Percentiles rank a stretch among this genome's conserved stretches.
Conservation (phyloP, 1,284 basidiomycete species). For the Macrocystidia cucumis region DNA sequence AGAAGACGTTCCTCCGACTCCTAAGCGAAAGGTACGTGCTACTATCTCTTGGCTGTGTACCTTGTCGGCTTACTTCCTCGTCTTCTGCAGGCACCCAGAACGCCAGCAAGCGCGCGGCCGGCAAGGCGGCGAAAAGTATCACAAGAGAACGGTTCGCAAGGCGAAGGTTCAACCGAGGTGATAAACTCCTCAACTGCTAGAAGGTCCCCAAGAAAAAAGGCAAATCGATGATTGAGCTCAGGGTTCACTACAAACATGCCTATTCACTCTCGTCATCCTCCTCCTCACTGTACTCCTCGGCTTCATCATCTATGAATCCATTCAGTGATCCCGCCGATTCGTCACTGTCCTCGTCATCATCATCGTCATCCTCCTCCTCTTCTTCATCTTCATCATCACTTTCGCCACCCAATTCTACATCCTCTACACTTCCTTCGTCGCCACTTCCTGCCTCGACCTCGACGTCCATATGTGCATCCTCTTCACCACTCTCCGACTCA, state of each 20-base stretch:
- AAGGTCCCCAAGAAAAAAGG: too few species aligned
- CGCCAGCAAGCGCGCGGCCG: too few species aligned
- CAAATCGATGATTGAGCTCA: too few species aligned
- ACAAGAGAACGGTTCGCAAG: too few species aligned
- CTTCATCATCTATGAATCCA: constrained; percentile 69
- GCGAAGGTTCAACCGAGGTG: too few species aligned
- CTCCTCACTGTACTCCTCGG: constrained; percentile 61
- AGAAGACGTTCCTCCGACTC: constrained; percentile 8
- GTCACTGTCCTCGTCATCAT: constrained; percentile 42
- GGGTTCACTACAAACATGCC: constrained; percentile 6
- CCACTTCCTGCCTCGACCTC: constrained; percentile 60
- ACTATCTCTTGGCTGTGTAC: not conserved
- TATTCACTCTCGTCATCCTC: constrained; percentile 52
- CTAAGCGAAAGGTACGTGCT: constrained; percentile 12
- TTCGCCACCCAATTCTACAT: constrained; percentile 55
- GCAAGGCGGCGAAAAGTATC: too few species aligned
- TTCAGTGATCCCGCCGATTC: constrained; percentile 51
- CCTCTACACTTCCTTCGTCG: constrained; percentile 66
- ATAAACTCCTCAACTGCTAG: too few species aligned
- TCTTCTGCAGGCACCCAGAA: not conserved
- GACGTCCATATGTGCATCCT: constrained; percentile 56
- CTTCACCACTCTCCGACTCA: constrained; percentile 58
- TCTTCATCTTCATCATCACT: constrained; percentile 44
- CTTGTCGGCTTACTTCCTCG: not conserved
- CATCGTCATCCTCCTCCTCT: constrained; percentile 40